These are phyloP conservation scores for Dioszegia aurantiaca DNA, from an alignment of 768 basidiomycete genomes.

Conservation along the genomic window DNA sequence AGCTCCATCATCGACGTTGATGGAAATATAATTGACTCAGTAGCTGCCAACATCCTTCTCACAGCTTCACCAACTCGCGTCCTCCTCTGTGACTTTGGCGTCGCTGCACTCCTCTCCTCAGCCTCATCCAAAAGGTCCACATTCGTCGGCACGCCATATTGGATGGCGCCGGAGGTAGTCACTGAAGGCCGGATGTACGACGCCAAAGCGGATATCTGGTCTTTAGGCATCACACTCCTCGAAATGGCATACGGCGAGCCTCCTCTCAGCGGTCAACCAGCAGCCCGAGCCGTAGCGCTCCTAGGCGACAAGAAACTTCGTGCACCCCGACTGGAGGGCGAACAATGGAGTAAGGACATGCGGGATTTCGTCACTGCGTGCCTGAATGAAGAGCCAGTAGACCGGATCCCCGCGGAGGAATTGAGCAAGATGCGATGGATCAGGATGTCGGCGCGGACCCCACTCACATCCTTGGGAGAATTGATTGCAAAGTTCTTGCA, in stretches of 20 bases:
- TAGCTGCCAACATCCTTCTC: conserved; percentile 88
- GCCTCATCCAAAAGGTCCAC: conserved; percentile 89
- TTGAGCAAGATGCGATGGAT: conserved; percentile 82
- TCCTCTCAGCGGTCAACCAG: conserved; percentile 79
- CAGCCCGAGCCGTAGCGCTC: conserved; percentile 82
- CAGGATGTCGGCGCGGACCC: conserved; percentile 66
- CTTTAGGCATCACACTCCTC: conserved; percentile 88
- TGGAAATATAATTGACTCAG: background rate
- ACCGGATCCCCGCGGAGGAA: conserved; percentile 89
- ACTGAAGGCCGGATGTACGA: conserved; percentile 85
- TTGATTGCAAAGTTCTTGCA: conserved; percentile 73
- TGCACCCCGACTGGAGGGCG: conserved; percentile 75
- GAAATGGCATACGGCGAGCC: conserved; percentile 97
- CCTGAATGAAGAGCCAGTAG: conserved; percentile 69
- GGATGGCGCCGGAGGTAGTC: conserved; percentile 99
- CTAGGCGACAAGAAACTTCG: conserved; percentile 69
- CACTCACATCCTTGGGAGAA: conserved; percentile 71
- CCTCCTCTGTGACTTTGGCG: conserved; percentile 96
- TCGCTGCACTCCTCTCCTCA: conserved; percentile 77
- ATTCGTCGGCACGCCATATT: conserved; percentile 93
- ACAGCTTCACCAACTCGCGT: conserved; percentile 77
- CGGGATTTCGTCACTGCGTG: conserved; percentile 81
- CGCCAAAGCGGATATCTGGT: conserved; percentile 98
- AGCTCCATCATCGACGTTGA: conserved; percentile 17
- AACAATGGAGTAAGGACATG: conserved; percentile 77